These are phyloP conservation scores for Eutrema yunnanense DNA, from an alignment of 345 rosid species.

Conservation along the genomic window DNA sequence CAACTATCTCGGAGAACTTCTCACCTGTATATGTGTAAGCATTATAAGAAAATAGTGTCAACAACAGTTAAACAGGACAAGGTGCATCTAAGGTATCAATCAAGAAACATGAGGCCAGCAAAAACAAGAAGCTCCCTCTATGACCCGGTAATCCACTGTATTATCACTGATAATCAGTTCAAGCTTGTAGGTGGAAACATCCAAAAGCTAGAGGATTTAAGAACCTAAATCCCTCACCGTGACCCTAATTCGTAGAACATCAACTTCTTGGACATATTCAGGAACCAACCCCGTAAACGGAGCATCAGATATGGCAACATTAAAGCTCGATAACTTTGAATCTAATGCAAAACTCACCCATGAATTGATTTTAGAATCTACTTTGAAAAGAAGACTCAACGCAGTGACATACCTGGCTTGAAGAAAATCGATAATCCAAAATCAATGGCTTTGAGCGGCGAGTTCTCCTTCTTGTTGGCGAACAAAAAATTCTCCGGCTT, in stretches of 20 bases:
- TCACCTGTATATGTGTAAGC: constrained; percentile 51
- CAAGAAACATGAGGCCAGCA: constrained; percentile 4
- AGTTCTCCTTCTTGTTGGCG: constrained; percentile 98
- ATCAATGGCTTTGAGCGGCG: constrained; percentile 97
- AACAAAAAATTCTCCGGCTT: constrained; percentile 98
- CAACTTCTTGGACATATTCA: neutral
- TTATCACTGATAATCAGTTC: neutral
- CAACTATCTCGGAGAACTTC: constrained; percentile 94
- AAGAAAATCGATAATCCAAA: constrained; percentile 97
- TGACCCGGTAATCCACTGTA: neutral
- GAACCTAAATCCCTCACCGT: neutral
- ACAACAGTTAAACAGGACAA: neutral
- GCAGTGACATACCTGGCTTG: constrained; percentile 66
- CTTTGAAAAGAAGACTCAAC: neutral
- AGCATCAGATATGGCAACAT: neutral
- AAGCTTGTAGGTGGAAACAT: neutral
- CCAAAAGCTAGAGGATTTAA: neutral
- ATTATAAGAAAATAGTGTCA: neutral
- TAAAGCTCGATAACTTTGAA: neutral
- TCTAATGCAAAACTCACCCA: neutral
- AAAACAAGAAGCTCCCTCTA: neutral
- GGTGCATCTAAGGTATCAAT: neutral
- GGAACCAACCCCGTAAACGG: neutral
- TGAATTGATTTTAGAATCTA: neutral
- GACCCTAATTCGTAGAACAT: neutral